phyloP scores from a whole-genome alignment of 2,329 filamentous ascomycete species.

The Neonectria faginata region DNA sequence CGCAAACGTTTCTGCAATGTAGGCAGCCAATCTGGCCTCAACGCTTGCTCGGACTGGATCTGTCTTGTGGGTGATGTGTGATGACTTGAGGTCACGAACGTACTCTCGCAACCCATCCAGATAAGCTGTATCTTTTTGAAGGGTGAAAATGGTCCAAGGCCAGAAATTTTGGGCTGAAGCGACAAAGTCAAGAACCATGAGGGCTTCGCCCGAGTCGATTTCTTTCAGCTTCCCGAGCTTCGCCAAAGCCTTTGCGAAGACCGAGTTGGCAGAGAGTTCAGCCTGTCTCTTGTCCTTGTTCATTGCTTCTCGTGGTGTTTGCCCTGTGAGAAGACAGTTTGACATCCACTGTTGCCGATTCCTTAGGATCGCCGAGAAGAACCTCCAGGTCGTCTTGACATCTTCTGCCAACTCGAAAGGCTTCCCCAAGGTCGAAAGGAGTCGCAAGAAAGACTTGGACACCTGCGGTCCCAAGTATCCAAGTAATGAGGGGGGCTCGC shows the following conservation, averaged over 20 bases:
- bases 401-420: conserved; percentile 76
- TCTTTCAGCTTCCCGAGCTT: conserved; percentile 74
- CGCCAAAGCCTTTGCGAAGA: conserved; percentile 80
- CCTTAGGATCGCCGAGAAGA: conserved; percentile 87
- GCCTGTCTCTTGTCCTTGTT: conserved; percentile 66
- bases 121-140: conserved; percentile 80
- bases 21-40: conserved; percentile 79
- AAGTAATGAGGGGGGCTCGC: conserved; percentile 93
- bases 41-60: conserved; percentile 69
- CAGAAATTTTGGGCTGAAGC: conserved; percentile 91
- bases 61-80: conserved; percentile 63
- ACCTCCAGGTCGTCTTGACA: conserved; percentile 80
- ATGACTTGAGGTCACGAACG: conserved; percentile 68
- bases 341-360: conserved; percentile 97
- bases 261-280: conserved; percentile 66
- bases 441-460: conserved; percentile 84
- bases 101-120: conserved; percentile 78
- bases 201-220: conserved; percentile 72
- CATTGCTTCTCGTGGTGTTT: conserved; percentile 81
- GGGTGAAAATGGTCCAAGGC: conserved; percentile 90
- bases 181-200: conserved; percentile 87
- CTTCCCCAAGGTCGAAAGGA: conserved; percentile 81
- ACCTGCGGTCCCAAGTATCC: conserved; percentile 87
- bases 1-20: conserved; percentile 87
- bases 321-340: conserved; percentile 89